Base-by-base conservation (phyloP, 768 basidiomycete species). In the Cystobasidium ongulense region DNA sequence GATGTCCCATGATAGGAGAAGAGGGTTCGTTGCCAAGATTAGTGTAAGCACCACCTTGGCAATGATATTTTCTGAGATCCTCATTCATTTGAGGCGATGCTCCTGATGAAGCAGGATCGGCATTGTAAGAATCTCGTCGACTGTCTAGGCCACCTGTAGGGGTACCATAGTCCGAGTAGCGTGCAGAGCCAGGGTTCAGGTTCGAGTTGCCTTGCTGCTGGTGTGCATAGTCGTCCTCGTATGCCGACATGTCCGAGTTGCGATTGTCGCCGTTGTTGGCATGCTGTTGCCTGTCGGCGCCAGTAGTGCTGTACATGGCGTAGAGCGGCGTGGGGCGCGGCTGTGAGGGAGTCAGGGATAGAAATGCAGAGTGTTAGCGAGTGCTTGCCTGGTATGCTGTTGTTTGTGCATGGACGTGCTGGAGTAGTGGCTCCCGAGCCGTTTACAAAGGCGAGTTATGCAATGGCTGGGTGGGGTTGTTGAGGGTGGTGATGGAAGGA, bases 51-150 rank as follows among this genome's bases (percentile, higher is more conserved):
- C 65, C 65, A 46, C 65, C 65, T 43, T 23, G 27, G 15, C 41
- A 43, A 52, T 67, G 65, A 50, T 50, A 67, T 38, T 67, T 67
- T 41, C 65, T 41, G 17, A 67, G 43, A 39, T 67, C 65, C 23
- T 67, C 65, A 18, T 8, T 46, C 65, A 67, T 67, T 13, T 46
- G 29, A 27, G 57, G 57, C 31, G 25, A 29, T 23, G 39, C 29
- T 13, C 41, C 29, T 5, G 23, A 23, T 1, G 65, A 10, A 11
- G 10, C 29, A 25, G 41, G 38, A 31, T 67, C 65, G 65, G 52
- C 41, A 52, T 67, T 50, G 57, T 31, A 31, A 39, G 65, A 67
- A 15, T 52, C 65, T 18, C 65, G 4, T 2, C 65, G 39, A 18
- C 41, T 23, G 36, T 67, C 65, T 3, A 41, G 17, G 3, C 64